phyloP scores from a whole-genome alignment of 2,329 filamentous ascomycete genomes.

The Exophiala oligosperma region DNA sequence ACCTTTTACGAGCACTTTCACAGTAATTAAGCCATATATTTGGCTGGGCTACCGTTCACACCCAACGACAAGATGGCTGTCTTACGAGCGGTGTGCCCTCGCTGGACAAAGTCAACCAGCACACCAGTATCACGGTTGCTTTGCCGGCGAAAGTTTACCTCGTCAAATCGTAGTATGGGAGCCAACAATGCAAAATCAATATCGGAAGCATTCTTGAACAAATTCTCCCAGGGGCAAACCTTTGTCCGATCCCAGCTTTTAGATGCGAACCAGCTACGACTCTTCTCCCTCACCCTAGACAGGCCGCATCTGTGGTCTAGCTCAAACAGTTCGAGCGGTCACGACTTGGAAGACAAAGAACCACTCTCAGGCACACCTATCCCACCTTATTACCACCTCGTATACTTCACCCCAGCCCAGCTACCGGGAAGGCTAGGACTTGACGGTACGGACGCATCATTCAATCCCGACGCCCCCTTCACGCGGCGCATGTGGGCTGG shows the following conservation, averaged over 20 bases:
- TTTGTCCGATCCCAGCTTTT: constrained; percentile 53
- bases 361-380: constrained; percentile 50
- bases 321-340: constrained; percentile 37
- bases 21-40: no score
- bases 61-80: no score
- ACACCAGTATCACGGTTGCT: neutral
- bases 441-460: constrained; percentile 63
- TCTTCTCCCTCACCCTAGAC: constrained; percentile 59
- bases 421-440: constrained; percentile 55
- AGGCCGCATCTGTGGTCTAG: constrained; percentile 46
- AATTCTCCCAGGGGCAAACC: constrained; percentile 43
- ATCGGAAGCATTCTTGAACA: constrained; percentile 39
- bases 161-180: neutral
- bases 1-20: no score
- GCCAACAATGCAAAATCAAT: constrained; percentile 20
- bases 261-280: constrained; percentile 64
- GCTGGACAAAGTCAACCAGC: no score
- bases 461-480: constrained; percentile 61
- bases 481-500: constrained; percentile 69
- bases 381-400: constrained; percentile 62
- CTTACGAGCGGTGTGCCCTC: no score
- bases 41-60: no score
- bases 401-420: constrained; percentile 62
- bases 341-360: constrained; percentile 31
- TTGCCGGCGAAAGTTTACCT: constrained; percentile 10